Evolutionary conservation across 768 basidiomycete species (phyloP).

Genomic region (Phylloporus sp.): DNA sequence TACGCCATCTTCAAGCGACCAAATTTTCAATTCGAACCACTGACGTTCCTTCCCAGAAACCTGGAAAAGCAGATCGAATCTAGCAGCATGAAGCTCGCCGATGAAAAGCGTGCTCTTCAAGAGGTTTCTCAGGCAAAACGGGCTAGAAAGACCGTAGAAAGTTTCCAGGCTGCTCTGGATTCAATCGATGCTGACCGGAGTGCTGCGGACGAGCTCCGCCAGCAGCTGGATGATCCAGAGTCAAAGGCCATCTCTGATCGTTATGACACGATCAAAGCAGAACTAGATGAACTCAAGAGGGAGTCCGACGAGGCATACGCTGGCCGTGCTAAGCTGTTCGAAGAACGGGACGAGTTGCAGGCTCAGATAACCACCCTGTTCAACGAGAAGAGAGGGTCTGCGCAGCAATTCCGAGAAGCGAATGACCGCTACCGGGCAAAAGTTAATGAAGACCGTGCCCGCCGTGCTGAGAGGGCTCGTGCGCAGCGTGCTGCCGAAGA

Average conservation of each 20-base stretch:
- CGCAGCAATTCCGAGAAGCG: slow-evolving; percentile 67
- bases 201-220: slow-evolving; percentile 71
- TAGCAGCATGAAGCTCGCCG: slow-evolving; percentile 84
- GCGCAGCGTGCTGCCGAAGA: slow-evolving; percentile 75
- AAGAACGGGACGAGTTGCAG: slow-evolving; percentile 76
- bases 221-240: slow-evolving; percentile 88
- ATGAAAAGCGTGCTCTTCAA: slow-evolving; percentile 91
- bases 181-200: slow-evolving; percentile 75
- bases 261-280: slow-evolving; percentile 75
- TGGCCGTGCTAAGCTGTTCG: slow-evolving; percentile 74
- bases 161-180: slow-evolving; percentile 74
- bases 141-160: slow-evolving; percentile 68
- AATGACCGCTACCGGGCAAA: slow-evolving; percentile 81
- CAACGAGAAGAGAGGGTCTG: slow-evolving; percentile 70
- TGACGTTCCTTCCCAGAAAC: slow-evolving; percentile 41
- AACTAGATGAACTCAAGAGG: slow-evolving; percentile 83
- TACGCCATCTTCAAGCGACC: slow-evolving; percentile 35
- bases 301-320: slow-evolving; percentile 83
- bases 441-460: slow-evolving; percentile 82
- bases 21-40: neutral
- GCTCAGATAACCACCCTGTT: slow-evolving; percentile 65
- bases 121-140: slow-evolving; percentile 78
- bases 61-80: slow-evolving; percentile 91
- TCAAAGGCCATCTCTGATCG: slow-evolving; percentile 73
- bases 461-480: slow-evolving; percentile 72